Percentiles rank a stretch among this genome's conserved stretches.
Conservation (phyloP, 495 filamentous ascomycete species). For the Neurospora sp. region DNA sequence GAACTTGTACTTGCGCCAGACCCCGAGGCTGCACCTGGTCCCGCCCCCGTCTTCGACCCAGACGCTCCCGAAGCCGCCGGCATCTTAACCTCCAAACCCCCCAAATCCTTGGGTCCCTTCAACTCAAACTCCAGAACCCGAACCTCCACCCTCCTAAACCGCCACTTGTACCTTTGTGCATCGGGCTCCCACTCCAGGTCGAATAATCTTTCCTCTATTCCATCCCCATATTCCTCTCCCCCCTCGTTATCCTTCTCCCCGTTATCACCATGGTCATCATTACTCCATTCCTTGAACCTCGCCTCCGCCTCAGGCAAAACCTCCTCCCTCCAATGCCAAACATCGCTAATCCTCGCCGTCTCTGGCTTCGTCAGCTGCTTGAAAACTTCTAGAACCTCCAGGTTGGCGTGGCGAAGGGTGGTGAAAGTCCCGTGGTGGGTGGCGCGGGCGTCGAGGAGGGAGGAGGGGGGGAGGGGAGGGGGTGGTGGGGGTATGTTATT, state of each 20-base stretch:
- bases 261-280: background rate
- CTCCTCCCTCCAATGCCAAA: background rate
- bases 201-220: background rate
- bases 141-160: constrained; percentile 10
- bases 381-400: background rate
- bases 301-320: background rate
- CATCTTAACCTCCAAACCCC: constrained; percentile 11
- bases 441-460: background rate
- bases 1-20: no score
- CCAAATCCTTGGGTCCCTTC: constrained; percentile 10
- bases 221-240: background rate
- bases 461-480: background rate
- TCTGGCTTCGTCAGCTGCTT: background rate
- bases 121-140: constrained; percentile 5
- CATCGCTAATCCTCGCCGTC: background rate
- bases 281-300: background rate
- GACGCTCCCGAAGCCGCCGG: no score
- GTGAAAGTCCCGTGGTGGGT: constrained; percentile 8
- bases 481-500: background rate
- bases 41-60: no score
- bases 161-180: constrained; percentile 1
- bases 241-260: no score
- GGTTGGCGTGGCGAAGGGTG: constrained; percentile 5
- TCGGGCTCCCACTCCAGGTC: constrained; percentile 5
- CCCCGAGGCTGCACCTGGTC: no score